A percentile compares a stretch with the other conserved stretches of the same genome.
Conservation (phyloP, 257 asterid species). For the Pogostemon cablin region DNA sequence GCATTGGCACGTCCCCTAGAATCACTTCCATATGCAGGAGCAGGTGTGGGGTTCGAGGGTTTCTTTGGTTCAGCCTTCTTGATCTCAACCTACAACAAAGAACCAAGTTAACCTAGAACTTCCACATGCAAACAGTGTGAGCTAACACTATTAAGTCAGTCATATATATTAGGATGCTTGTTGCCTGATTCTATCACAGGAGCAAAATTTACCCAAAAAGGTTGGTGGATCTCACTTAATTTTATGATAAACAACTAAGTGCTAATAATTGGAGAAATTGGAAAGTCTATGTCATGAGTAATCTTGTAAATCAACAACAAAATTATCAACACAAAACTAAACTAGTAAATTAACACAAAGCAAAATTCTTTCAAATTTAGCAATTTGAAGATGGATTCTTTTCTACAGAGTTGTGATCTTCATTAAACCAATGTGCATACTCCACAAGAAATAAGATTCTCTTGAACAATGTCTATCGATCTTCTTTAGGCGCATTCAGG, state of each 20-base stretch:
- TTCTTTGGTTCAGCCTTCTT: conserved; percentile 99
- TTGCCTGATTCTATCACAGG: conserved; percentile 33
- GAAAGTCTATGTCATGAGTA: not conserved
- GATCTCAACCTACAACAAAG: conserved; percentile 99
- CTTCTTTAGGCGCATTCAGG: too few relatives aligned
- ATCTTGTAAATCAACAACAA: too few relatives aligned
- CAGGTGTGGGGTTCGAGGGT: conserved; percentile 93
- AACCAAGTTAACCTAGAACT: conserved; percentile 91
- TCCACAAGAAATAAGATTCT: too few relatives aligned
- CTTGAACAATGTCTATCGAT: too few relatives aligned
- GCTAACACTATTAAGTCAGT: conserved; percentile 45
- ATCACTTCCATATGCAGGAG: conserved; percentile 85
- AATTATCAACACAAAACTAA: too few relatives aligned
- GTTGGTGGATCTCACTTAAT: conserved; percentile 27
- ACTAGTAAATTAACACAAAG: too few relatives aligned
- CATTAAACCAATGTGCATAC: too few relatives aligned
- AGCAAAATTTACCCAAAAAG: conserved; percentile 24
- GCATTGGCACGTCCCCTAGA: conserved; percentile 87
- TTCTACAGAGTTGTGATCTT: too few relatives aligned
- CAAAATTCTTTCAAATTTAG: too few relatives aligned
- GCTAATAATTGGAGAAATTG: conserved; percentile 1
- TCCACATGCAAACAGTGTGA: conserved; percentile 46
- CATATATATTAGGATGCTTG: conserved; percentile 33
- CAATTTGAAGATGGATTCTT: too few relatives aligned
- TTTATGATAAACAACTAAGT: conserved; percentile 22